Base-by-base conservation (phyloP, 1,284 basidiomycete genomes). In the Phylloboletellus chloephorus region DNA sequence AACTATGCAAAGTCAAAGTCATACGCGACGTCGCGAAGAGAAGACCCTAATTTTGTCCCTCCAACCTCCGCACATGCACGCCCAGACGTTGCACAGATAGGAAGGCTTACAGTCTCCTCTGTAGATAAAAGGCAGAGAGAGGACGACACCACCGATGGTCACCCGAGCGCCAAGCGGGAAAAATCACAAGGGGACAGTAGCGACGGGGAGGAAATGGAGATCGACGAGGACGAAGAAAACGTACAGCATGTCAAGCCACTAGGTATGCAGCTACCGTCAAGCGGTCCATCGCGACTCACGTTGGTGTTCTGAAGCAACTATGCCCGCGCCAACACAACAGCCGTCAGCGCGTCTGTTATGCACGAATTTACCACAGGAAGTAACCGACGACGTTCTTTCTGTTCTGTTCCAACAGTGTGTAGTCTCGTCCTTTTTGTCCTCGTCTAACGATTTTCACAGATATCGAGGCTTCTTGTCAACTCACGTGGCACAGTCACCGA, bases 361-460 rank as follows among this genome's bases (percentile, higher is more conserved):
- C 66, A 80, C 81, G 46, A 88, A 88, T 61, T 67, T 90, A 23
- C 87, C 87, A 1, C 76, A 80, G 58, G 87, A 90, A 59, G 82
- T 89, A 21, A 86, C 84, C 16, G 79, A 87, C 52, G 81, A 83
- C 46, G 80, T 88, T 28, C 71, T 91, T 19, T 76, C 79, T 6
- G 82, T 88, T n/a, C 66, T 92, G 13, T 91, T 92, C 67, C 85
- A 90, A 66, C 87, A 90, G 88, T 89, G 56, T 42, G 88, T 75
- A 2, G 38, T 37, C 16, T 34, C 29, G 10, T 13, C n/a, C 26
- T 6, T 25, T 16, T 26, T 13, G 4, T 39, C 23, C 24, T 24
- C 34, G 31, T 22, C 36, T 26, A 43, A 46, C 45, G 22, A 45
- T 44, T 43, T 32, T 26, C 22, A 29, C 55, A 82, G 87, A 59